Evolutionary conservation across 2,329 filamentous ascomycete species (phyloP).

Genomic region (Cytospora schulzeri): DNA sequence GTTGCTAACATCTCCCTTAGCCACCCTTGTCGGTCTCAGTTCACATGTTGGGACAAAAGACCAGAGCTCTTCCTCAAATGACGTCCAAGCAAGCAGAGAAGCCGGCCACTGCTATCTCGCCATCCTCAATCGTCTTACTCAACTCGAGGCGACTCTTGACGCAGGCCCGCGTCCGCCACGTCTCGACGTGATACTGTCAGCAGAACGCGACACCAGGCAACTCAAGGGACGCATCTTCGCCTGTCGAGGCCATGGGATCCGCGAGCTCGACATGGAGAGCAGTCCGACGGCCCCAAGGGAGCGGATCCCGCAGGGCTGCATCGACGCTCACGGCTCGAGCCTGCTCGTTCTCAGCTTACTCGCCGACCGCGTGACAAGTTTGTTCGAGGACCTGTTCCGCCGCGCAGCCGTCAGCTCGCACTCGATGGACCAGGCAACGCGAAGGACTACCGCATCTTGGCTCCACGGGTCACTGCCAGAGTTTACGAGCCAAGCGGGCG

Average conservation of each 20-base stretch:
- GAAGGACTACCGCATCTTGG: neutral
- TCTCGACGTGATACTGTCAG: neutral
- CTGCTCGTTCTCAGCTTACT: neutral
- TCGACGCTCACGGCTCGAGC: neutral
- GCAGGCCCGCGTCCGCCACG: neutral
- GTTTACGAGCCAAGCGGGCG: neutral
- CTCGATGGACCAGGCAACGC: constrained; percentile 1
- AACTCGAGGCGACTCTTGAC: neutral
- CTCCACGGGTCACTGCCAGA: neutral
- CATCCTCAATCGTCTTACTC: neutral
- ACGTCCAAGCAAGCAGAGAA: neutral
- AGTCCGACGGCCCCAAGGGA: neutral
- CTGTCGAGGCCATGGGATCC: neutral
- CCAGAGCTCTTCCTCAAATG: neutral
- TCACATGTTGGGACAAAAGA: neutral
- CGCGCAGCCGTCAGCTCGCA: constrained; percentile 1
- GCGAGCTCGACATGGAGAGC: neutral
- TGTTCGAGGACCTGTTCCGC: neutral
- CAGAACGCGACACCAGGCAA: neutral
- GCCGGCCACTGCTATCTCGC: constrained; percentile 3
- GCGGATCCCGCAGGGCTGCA: neutral
- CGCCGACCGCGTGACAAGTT: neutral
- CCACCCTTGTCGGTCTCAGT: neutral
- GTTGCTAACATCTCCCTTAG: neutral
- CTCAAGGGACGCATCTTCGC: constrained; percentile 4